phyloP scores from a whole-genome alignment of 331 rosid species.

The Prunus yedoensis region DNA sequence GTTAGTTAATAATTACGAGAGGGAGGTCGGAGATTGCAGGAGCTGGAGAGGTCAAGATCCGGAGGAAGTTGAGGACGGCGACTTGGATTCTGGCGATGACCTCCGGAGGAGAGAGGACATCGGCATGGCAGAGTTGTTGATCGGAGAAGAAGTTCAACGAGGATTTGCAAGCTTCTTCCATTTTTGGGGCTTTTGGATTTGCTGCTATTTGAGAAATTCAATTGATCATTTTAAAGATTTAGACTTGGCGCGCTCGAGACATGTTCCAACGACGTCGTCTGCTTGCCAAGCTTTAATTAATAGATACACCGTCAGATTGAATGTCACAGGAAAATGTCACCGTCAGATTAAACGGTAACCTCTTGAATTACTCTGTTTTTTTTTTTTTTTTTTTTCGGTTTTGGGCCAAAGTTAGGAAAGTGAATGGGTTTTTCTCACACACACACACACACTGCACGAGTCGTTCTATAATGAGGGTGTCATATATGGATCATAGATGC shows the following conservation, averaged over 20 bases:
- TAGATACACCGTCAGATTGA: too few relatives aligned
- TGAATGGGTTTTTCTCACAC: too few relatives aligned
- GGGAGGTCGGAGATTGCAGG: conserved; percentile 85
- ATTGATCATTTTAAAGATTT: neutral
- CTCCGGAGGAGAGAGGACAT: conserved; percentile 61
- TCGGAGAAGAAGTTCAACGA: conserved; percentile 77
- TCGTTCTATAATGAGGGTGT: too few relatives aligned
- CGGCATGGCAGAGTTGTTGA: conserved; percentile 78
- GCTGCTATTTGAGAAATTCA: neutral
- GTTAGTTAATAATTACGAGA: conserved; percentile 39
- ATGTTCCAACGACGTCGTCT: too few relatives aligned
- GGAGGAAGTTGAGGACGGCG: conserved; percentile 79
- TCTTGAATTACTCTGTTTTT: too few relatives aligned
- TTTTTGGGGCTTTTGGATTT: conserved; percentile 11
- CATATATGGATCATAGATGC: too few relatives aligned
- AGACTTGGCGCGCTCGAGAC: neutral
- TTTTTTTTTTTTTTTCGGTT: too few relatives aligned
- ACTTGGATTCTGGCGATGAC: conserved; percentile 83
- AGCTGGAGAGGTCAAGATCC: conserved; percentile 55
- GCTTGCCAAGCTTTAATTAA: too few relatives aligned
- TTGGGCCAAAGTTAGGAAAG: too few relatives aligned
- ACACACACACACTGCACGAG: too few relatives aligned
- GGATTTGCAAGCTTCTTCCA: conserved; percentile 53
- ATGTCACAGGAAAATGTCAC: too few relatives aligned
- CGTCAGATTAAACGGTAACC: too few relatives aligned